Percentiles rank a stretch among this genome's conserved stretches.
phyloP scores from a whole-genome alignment of 2,329 filamentous ascomycete species.

The Xylariomycetidae sp. region DNA sequence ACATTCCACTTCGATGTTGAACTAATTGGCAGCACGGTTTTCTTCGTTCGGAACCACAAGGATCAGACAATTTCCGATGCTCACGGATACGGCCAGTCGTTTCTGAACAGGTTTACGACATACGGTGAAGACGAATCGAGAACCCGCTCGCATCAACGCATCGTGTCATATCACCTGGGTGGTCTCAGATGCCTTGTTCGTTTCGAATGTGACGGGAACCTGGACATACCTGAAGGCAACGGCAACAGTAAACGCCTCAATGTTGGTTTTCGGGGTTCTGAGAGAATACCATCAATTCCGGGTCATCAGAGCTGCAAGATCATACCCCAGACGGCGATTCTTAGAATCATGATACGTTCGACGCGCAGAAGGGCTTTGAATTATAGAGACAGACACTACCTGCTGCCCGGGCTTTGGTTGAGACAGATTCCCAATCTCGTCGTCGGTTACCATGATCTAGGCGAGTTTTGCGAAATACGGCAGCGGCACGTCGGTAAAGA shows the following conservation, averaged over 20 bases:
- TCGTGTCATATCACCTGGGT: slow-evolving; percentile 18
- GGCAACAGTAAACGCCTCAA: too few relatives aligned
- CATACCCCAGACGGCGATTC: slow-evolving; percentile 13
- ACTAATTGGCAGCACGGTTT: slow-evolving; percentile 19
- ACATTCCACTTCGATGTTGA: slow-evolving; percentile 21
- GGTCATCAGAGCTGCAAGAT: slow-evolving; percentile 5
- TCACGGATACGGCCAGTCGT: slow-evolving; percentile 17
- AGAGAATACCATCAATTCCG: not conserved
- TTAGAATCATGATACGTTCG: slow-evolving; percentile 20
- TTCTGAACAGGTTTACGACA: slow-evolving; percentile 18
- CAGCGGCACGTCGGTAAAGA: slow-evolving; percentile 7
- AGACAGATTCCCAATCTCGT: slow-evolving; percentile 18
- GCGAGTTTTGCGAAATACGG: slow-evolving; percentile 14
- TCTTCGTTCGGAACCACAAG: slow-evolving; percentile 15
- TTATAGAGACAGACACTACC: too few relatives aligned
- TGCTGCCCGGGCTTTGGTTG: slow-evolving; percentile 19
- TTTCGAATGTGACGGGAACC: slow-evolving; percentile 19
- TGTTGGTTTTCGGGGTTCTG: slow-evolving; percentile 1
- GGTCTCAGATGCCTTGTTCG: slow-evolving; percentile 18
- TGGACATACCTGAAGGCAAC: too few relatives aligned
- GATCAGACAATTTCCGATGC: slow-evolving; percentile 16
- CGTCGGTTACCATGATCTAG: slow-evolving; percentile 13
- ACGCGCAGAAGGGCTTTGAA: slow-evolving; percentile 4
- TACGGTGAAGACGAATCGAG: slow-evolving; percentile 2
- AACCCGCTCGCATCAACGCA: slow-evolving; percentile 19